Evolutionary conservation across 805 yeast species (phyloP).

Genomic region (Wickerhamiella australiensis): DNA sequence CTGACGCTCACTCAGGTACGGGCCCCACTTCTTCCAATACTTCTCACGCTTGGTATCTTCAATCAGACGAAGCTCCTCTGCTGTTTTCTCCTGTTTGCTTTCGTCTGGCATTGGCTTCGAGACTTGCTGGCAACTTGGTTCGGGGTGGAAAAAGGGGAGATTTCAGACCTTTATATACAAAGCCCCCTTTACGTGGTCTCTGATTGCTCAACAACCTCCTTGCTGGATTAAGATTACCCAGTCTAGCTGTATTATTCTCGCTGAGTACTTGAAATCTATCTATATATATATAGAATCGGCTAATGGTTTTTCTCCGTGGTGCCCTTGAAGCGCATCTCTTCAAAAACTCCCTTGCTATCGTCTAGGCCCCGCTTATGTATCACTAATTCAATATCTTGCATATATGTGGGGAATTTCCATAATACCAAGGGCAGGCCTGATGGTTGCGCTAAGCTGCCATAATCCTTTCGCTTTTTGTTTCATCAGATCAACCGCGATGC

Average conservation of each 20-base stretch:
- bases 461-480: not conserved
- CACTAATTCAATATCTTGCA: not conserved
- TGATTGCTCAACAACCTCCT: not conserved
- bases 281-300: not conserved
- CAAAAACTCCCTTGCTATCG: not conserved
- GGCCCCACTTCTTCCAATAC: slow-evolving; percentile 87
- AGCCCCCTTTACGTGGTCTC: not conserved
- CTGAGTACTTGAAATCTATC: not conserved
- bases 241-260: not conserved
- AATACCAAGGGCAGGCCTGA: no score
- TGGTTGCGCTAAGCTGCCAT: not conserved
- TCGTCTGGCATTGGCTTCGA: not conserved
- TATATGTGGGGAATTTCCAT: not conserved
- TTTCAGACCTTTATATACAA: not conserved
- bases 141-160: not conserved
- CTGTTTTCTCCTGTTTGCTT: slow-evolving; percentile 16
- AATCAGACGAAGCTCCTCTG: slow-evolving; percentile 33
- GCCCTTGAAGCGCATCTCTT: no score
- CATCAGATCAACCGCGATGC: not conserved
- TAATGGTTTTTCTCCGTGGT: no score
- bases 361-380: not conserved
- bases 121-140: no score
- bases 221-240: not conserved
- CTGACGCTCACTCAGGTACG: slow-evolving; percentile 75
- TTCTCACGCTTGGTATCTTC: slow-evolving; percentile 32